These are phyloP conservation scores for Kwoniella bestiolae DNA, from an alignment of 768 basidiomycete genomes.

Conservation along the genomic window DNA sequence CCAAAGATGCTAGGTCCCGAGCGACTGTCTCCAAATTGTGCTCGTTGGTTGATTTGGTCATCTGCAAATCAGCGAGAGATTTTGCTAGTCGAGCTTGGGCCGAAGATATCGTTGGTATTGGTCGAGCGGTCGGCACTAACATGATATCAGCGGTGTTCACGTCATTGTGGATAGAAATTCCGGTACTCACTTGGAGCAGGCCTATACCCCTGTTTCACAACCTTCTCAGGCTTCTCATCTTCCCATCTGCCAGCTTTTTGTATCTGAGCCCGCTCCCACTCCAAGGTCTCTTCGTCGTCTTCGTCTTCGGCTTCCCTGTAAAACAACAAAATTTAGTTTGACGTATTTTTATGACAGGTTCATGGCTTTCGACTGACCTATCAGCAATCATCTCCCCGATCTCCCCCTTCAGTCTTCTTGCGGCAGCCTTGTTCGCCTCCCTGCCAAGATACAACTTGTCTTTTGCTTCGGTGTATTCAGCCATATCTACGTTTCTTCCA, in stretches of 20 bases:
- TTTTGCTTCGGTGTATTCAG: constrained; percentile 55
- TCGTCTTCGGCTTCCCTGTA: constrained; percentile 57
- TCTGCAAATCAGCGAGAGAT: constrained; percentile 48
- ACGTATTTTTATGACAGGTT: not conserved
- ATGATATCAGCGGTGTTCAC: not conserved
- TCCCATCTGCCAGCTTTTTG: constrained; percentile 52
- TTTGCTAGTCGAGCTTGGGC: constrained; percentile 56
- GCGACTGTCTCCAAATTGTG: constrained; percentile 48
- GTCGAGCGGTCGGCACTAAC: constrained; percentile 56
- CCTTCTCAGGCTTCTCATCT: constrained; percentile 27
- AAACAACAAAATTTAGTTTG: not conserved
- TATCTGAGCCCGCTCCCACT: constrained; percentile 60
- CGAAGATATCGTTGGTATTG: constrained; percentile 56
- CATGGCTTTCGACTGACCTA: constrained; percentile 33
- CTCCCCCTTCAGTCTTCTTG: constrained; percentile 52
- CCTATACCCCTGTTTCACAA: constrained; percentile 48
- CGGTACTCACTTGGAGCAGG: constrained; percentile 59
- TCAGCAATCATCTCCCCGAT: constrained; percentile 60
- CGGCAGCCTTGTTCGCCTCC: constrained; percentile 56
- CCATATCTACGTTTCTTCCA: constrained; percentile 39
- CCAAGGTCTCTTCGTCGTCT: constrained; percentile 56
- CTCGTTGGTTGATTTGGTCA: constrained; percentile 46
- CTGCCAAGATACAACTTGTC: constrained; percentile 57
- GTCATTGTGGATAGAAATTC: too few relatives aligned
- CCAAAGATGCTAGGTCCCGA: constrained; percentile 53